These are phyloP conservation scores for Oemleria cerasiformis DNA, from an alignment of 306 rosid genomes.

Conservation along the genomic window DNA sequence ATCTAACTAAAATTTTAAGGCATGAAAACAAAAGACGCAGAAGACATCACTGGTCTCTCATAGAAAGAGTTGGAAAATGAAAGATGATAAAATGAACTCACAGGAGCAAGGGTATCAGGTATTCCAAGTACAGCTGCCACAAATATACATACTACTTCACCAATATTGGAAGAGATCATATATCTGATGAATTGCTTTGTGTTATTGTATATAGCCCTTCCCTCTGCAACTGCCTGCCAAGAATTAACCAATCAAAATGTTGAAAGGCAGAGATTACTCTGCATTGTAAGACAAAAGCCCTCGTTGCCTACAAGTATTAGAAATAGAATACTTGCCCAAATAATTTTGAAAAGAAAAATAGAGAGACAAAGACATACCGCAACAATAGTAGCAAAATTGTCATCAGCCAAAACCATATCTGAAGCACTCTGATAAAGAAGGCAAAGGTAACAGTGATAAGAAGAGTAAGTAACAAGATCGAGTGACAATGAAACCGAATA, in stretches of 20 bases:
- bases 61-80: slow-evolving; percentile 22
- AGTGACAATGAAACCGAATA: background rate
- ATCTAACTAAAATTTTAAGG: background rate
- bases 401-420: slow-evolving; percentile 97
- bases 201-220: slow-evolving; percentile 94
- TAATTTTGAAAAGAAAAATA: background rate
- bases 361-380: slow-evolving; percentile 55
- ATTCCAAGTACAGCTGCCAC: slow-evolving; percentile 99
- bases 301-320: background rate
- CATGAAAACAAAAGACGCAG: background rate
- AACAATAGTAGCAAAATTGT: slow-evolving; percentile 93
- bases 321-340: slow-evolving; percentile 10
- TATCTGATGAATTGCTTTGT: slow-evolving; percentile 97
- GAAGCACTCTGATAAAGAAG: slow-evolving; percentile 68
- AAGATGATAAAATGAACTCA: slow-evolving; percentile 43
- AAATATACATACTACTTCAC: slow-evolving; percentile 98
- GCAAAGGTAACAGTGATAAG: slow-evolving; percentile 11
- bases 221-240: slow-evolving; percentile 95
- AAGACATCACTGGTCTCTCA: slow-evolving; percentile 1
- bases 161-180: slow-evolving; percentile 98
- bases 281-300: background rate
- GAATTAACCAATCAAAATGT: slow-evolving; percentile 24
- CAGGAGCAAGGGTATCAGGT: slow-evolving; percentile 98
- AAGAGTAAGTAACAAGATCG: background rate
- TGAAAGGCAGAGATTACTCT: slow-evolving; percentile 9